Conservation (phyloP, 495 filamentous ascomycete genomes). For the Aspergillus asperescens region DNA sequence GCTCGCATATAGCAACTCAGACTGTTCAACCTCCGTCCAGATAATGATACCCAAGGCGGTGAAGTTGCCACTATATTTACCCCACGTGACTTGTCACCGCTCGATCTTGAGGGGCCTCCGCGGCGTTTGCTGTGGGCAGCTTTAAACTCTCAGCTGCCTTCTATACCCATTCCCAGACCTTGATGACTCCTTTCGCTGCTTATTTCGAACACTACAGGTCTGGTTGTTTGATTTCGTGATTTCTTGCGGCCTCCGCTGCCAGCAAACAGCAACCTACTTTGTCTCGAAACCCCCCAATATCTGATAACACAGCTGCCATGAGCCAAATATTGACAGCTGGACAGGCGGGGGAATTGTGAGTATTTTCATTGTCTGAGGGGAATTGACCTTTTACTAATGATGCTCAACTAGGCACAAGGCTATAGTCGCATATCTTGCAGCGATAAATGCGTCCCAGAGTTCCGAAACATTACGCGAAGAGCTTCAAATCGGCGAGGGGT, state of each 20-base stretch:
- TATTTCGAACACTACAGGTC: neutral
- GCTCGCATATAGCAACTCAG: neutral
- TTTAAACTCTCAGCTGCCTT: neutral
- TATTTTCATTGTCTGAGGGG: constrained; percentile 18
- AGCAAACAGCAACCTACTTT: neutral
- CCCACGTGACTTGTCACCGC: neutral
- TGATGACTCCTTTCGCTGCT: neutral
- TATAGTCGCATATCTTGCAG: constrained; percentile 76
- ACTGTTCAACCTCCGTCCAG: neutral
- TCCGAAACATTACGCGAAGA: constrained; percentile 53
- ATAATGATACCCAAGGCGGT: neutral
- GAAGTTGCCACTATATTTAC: neutral
- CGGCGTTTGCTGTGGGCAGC: neutral
- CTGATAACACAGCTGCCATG: constrained; percentile 40
- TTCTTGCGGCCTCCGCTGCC: neutral
- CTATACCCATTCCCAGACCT: neutral
- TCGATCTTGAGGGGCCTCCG: neutral
- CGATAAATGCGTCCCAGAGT: constrained; percentile 58
- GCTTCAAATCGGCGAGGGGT: constrained; percentile 58
- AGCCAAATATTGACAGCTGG: constrained; percentile 64
- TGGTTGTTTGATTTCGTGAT: neutral
- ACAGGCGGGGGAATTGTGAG: constrained; percentile 83
- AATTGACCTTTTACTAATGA: constrained; percentile 25
- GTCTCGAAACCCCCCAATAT: neutral
- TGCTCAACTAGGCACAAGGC: constrained; percentile 66